Conservation (phyloP, 2,329 filamentous ascomycete species). For the Pestalotiopsis sp. region DNA sequence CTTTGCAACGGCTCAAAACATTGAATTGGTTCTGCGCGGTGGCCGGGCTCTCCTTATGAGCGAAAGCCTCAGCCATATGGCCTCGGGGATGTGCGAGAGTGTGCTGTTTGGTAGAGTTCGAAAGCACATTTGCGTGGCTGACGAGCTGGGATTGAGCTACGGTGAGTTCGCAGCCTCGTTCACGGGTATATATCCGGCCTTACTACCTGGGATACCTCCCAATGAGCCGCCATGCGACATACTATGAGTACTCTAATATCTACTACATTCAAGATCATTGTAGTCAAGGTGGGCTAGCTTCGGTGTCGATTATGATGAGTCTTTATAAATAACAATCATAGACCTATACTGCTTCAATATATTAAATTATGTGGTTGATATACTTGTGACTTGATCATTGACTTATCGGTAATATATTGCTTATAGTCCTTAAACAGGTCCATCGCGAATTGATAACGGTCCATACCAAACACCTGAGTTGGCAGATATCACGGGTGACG, state of each 20-base stretch:
- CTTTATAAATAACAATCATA: too few species aligned
- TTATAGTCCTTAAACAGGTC: too few species aligned
- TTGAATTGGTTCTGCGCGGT: conserved; percentile 31
- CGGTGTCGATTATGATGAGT: too few species aligned
- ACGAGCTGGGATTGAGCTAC: conserved; percentile 26
- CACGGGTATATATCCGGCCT: conserved; percentile 27
- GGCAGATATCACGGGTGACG: too few species aligned
- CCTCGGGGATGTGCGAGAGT: conserved; percentile 20
- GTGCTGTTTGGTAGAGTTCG: conserved; percentile 19
- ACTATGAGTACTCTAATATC: neutral
- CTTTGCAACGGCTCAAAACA: conserved; percentile 21
- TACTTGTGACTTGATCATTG: too few species aligned
- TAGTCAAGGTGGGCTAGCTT: too few species aligned
- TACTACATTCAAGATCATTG: too few species aligned
- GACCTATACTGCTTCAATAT: too few species aligned
- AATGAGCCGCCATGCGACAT: conserved; percentile 30
- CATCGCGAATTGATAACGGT: too few species aligned
- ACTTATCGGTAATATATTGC: too few species aligned
- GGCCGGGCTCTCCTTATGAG: conserved; percentile 25
- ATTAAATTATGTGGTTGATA: too few species aligned
- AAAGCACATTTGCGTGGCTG: conserved; percentile 25
- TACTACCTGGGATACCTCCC: conserved; percentile 42
- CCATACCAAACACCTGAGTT: too few species aligned
- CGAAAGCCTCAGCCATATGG: conserved; percentile 15
- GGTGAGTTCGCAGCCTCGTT: conserved; percentile 21